A percentile compares a stretch with the other conserved stretches of the same genome.
Conservation (phyloP, 371 early-diverging fungal species). For the Rhizopus sp. region DNA sequence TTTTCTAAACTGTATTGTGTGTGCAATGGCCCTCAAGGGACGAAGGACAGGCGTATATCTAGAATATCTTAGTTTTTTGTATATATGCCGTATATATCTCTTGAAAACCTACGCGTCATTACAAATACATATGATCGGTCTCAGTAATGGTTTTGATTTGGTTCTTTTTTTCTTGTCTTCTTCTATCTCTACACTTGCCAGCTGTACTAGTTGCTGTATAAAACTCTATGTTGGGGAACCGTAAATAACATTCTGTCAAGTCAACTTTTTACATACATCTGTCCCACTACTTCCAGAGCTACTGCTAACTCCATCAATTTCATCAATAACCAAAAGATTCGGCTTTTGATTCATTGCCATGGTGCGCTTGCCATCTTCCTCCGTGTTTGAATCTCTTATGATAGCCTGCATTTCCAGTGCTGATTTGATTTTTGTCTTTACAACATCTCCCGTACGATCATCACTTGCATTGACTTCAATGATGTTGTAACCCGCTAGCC, state of each 20-base stretch:
- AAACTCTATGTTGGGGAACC: conserved; percentile 59
- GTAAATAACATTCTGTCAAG: neutral
- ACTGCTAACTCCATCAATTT: conserved; percentile 92
- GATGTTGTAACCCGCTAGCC: conserved; percentile 89
- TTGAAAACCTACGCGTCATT: conserved; percentile 80
- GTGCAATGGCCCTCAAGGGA: conserved; percentile 79
- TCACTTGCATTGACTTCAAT: conserved; percentile 99
- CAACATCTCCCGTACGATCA: conserved; percentile 84
- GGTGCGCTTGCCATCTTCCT: conserved; percentile 8
- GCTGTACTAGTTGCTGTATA: conserved; percentile 66
- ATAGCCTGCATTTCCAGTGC: conserved; percentile 82
- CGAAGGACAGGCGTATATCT: conserved; percentile 89
- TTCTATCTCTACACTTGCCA: conserved; percentile 40
- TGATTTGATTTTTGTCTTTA: conserved; percentile 72
- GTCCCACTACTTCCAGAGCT: conserved; percentile 59
- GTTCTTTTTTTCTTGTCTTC: conserved; percentile 27
- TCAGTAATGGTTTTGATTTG: conserved; percentile 52
- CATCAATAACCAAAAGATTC: conserved; percentile 91
- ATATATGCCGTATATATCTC: neutral
- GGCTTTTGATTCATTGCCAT: conserved; percentile 62
- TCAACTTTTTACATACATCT: conserved; percentile 6
- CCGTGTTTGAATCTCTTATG: conserved; percentile 24
- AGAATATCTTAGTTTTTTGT: conserved; percentile 3
- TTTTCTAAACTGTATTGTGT: conserved; percentile 67
- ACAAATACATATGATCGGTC: conserved; percentile 98